Evolutionary conservation across 1,284 basidiomycete genomes (phyloP).

Genomic region (Fistulinella cinereoalba): DNA sequence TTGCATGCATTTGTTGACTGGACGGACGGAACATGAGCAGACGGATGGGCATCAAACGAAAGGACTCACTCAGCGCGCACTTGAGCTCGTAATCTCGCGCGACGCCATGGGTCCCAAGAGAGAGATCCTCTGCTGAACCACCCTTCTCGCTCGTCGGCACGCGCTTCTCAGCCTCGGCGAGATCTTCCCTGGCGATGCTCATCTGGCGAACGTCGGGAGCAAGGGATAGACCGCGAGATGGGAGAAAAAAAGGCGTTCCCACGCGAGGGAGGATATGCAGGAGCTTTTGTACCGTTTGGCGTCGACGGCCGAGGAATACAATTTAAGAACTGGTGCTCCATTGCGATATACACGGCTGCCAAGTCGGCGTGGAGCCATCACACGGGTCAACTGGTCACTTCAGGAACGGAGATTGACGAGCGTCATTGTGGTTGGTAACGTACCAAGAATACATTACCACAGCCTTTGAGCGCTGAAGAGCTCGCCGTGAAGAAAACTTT

Average conservation of each 20-base stretch:
- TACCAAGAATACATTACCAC: background rate
- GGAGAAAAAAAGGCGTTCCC: constrained; percentile 14
- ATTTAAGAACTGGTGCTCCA: constrained; percentile 5
- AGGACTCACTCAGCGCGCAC: constrained; percentile 24
- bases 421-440: background rate
- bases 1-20: constrained; percentile 48
- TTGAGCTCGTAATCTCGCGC: constrained; percentile 31
- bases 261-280: constrained; percentile 11
- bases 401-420: background rate
- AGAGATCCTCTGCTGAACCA: constrained; percentile 1
- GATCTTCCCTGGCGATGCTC: constrained; percentile 2
- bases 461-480: too few species aligned
- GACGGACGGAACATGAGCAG: background rate
- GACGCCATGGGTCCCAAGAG: constrained; percentile 17
- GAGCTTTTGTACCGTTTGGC: constrained; percentile 20
- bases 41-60: background rate
- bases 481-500: too few species aligned
- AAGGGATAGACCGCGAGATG: background rate
- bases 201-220: constrained; percentile 6
- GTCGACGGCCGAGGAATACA: background rate
- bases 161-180: constrained; percentile 16
- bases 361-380: background rate
- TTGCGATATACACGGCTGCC: background rate
- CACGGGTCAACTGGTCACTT: background rate
- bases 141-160: constrained; percentile 12